Base-by-base conservation (phyloP, 768 basidiomycete genomes). In the Mycena metata region DNA sequence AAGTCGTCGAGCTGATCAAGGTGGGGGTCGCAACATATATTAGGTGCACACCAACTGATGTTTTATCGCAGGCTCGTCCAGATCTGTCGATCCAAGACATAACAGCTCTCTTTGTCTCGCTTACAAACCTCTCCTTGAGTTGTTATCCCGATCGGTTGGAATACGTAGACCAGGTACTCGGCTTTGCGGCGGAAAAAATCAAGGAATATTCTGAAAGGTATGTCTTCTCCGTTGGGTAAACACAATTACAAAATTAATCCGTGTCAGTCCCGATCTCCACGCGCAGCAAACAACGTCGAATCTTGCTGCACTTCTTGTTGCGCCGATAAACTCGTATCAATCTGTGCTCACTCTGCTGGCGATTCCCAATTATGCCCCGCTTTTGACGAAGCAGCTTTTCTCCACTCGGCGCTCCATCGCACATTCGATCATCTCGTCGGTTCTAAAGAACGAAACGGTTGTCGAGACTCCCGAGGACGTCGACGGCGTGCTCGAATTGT, bases 1-100 rank as follows among this genome's bases (percentile, higher is more conserved):
- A 99, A 78, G 95, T 99, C 7, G 96, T 99, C 13, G 93, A 98
- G 77, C 88, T 99, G 30, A 96, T 99, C 84, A 98, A 96, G 89
- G 96, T 95, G 23, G 61, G 52, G 61, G 19, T 39, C 16, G 5
- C 17, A 33, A 72, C 21, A 87, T 76, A 21, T 11, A 49, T 16
- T 33, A 24, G 30, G 26, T 16, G 17, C 23, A 43, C 43, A 5
- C 39, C 52, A 16, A 23, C 39, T 5, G 24, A 36, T 10, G 42
- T 51, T 12, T 26, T 17, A 19, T 41, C 56, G 5, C 75, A 97
- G 96, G 96, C 97, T 67, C 93, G 98, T 67, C 98, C 98, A 15
- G 98, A 99, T 79, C 82, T 99, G 36, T 95, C 96, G 51, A 95
- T 99, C 76, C 97, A 98, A 79, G 98, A 99, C 75, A 91, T 98